Evolutionary conservation across 306 rosid genomes (phyloP), one percentile per base, ranked within the genome.

Genomic region (Trichosanthes truncata): DNA sequence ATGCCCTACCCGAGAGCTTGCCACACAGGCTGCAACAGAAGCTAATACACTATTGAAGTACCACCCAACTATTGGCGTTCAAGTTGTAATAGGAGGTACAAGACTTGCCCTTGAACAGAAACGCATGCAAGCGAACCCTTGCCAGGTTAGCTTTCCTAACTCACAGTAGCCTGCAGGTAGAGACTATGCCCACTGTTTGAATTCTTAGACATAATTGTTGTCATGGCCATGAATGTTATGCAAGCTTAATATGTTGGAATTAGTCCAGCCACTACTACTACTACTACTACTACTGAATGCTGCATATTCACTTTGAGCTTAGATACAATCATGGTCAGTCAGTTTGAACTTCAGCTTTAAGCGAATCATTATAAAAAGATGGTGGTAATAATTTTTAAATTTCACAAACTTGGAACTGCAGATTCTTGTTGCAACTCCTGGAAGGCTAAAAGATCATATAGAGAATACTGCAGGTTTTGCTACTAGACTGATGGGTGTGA

Each of bases 401-500:
- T 41, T 72, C 57, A 45, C 81, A 14, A 65, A 33, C 81, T 29
- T 41, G 41, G 21, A 59, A 81, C 60, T 80, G 51, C 95, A 95
- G 99, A 91, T 95, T 92, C 97, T 95, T 79, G 97, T 95, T 62
- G 99, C 99, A 51, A 95, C 99, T 29, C 99, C 99, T 62, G 99
- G 99, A 86, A 93, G 99, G 91, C 97, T 95, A 81, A 95, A 73
- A 82, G 99, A 95, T 86, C 99, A 95, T 84, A 82, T 88, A 63
- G 94, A 91, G 86, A 95, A 93, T 81, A 95, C 99, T 10, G 84
- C 96, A 52, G 99, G 99, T 79, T 93, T 95, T 80, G 97, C 99
- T 79, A 84, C 94, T 80, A 89, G 96, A 85, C 84, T 95, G 82
- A 95, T 88, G 97, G 99, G 99, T 67, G 97, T 95, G 79, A 91